These are phyloP conservation scores for Epichloe typhina DNA, from an alignment of 2,329 filamentous ascomycete species.

Conservation along the genomic window DNA sequence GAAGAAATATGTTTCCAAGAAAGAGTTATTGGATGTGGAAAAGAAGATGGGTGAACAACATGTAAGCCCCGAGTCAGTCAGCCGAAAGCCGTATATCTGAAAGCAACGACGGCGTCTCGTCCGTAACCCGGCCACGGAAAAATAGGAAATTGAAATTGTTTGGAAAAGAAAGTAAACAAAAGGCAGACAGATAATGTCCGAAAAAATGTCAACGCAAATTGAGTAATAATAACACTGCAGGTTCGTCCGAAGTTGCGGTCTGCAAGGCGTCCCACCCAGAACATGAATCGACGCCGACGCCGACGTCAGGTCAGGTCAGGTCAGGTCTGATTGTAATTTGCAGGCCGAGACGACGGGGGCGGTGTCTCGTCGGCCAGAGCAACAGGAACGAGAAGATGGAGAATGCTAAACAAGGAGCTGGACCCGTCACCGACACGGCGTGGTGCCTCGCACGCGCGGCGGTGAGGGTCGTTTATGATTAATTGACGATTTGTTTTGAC, in stretches of 20 bases:
- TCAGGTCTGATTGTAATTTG: background rate
- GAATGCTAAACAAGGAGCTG: too few relatives aligned
- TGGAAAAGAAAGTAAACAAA: background rate
- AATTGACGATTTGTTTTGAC: too few relatives aligned
- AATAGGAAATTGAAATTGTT: too few relatives aligned
- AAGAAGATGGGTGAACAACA: background rate
- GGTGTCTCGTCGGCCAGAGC: background rate
- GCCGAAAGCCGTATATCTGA: background rate
- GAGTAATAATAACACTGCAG: background rate
- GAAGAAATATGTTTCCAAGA: background rate
- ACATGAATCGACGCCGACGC: too few relatives aligned
- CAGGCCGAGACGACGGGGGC: background rate
- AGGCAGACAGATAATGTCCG: background rate
- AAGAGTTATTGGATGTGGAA: background rate
- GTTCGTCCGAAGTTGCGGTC: conserved; percentile 3
- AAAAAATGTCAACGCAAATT: background rate
- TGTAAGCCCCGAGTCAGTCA: background rate
- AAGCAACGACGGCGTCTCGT: background rate
- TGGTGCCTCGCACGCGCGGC: too few relatives aligned
- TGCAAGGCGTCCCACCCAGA: background rate
- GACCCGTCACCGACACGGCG: too few relatives aligned
- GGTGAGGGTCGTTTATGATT: too few relatives aligned
- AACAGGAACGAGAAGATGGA: background rate
- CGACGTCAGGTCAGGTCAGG: too few relatives aligned
- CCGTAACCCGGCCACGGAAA: background rate